Percentiles rank a stretch among this genome's conserved stretches.
Conservation (phyloP, 306 rosid species). For the Prunus mume region DNA sequence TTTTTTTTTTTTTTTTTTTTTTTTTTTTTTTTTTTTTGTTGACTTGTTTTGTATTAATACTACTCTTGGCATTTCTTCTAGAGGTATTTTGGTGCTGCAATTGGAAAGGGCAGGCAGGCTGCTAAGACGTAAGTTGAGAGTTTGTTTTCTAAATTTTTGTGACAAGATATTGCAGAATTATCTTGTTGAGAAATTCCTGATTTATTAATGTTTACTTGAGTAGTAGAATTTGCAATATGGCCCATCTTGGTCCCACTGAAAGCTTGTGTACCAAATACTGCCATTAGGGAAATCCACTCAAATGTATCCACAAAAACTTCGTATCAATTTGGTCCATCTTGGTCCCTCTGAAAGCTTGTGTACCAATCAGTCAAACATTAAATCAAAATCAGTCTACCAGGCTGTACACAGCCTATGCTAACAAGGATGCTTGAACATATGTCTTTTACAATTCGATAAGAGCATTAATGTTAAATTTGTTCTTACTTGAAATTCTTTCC, state of each 20-base stretch:
- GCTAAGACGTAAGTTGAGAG: slow-evolving; percentile 82
- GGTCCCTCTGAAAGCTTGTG: background rate
- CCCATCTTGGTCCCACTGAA: background rate
- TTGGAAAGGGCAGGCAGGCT: slow-evolving; percentile 97
- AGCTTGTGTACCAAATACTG: background rate
- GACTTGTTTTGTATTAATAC: slow-evolving; percentile 19
- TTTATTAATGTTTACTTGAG: background rate
- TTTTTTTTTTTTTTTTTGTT: background rate
- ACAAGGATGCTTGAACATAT: background rate
- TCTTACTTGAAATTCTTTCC: background rate
- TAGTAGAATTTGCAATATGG: background rate
- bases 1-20: too few species aligned
- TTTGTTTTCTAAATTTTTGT: background rate
- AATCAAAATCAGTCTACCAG: background rate
- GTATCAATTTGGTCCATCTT: background rate
- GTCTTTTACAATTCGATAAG: background rate
- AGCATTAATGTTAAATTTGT: background rate
- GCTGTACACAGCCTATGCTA: background rate
- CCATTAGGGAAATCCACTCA: too few species aligned
- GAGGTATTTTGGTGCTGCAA: slow-evolving; percentile 98
- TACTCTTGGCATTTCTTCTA: slow-evolving; percentile 33
- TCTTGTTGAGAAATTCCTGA: background rate
- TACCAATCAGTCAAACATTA: background rate
- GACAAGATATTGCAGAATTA: background rate
- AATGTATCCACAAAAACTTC: too few species aligned